Percentiles rank a stretch among this genome's conserved stretches.
Evolutionary conservation across 257 asterid species (phyloP).

Genomic region (Catharanthus roseus): DNA sequence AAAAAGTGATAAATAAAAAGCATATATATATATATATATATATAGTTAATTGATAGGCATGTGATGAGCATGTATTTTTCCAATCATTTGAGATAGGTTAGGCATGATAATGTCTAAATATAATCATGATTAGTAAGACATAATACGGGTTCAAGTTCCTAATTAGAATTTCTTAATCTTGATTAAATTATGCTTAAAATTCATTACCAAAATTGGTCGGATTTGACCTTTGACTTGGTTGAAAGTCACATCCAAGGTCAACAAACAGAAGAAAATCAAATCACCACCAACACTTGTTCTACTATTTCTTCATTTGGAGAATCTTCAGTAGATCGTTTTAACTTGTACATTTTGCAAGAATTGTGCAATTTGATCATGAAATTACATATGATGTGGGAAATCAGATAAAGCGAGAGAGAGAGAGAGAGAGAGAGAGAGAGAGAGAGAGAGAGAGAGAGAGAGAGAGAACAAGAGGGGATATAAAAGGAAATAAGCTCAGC

Average conservation of each 20-base stretch:
- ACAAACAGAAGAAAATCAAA: slow-evolving; percentile 4
- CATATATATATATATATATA: no score
- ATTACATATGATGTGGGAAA: no score
- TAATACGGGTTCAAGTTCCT: slow-evolving; percentile 15
- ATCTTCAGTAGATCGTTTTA: neutral
- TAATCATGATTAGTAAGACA: slow-evolving; percentile 27
- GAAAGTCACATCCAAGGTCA: slow-evolving; percentile 7
- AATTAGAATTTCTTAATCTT: slow-evolving; percentile 9
- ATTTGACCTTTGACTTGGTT: slow-evolving; percentile 8
- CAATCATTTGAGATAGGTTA: slow-evolving; percentile 27
- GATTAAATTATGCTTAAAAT: slow-evolving; percentile 3
- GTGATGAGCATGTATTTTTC: slow-evolving; percentile 34
- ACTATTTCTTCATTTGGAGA: neutral
- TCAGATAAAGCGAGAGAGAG: no score
- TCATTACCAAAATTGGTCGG: slow-evolving; percentile 13
- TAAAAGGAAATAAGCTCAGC: no score
- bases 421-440: no score
- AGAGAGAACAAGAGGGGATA: neutral
- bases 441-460: no score
- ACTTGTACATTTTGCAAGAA: neutral
- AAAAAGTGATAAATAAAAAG: no score
- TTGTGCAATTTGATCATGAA: no score
- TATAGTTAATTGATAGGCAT: slow-evolving; percentile 36
- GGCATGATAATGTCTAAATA: slow-evolving; percentile 16
- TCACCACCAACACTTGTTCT: neutral